phyloP scores from a whole-genome alignment of 305 asterid genomes.

The Plantago rigida region DNA sequence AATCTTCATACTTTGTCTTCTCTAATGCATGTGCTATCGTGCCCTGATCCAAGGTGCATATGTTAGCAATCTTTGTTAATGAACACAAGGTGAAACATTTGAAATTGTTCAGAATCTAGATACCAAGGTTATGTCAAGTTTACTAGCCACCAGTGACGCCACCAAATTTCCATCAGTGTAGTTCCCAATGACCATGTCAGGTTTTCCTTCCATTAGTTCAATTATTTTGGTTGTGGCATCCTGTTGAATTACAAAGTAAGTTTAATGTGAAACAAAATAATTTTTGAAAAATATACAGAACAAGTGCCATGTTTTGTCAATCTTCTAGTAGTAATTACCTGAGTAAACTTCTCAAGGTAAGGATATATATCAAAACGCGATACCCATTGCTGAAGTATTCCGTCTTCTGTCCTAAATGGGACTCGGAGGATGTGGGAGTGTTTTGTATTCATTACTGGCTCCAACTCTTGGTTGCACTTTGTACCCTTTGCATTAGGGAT shows the following conservation, averaged over 20 bases:
- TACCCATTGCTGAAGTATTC: slow-evolving; percentile 69
- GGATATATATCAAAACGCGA: slow-evolving; percentile 86
- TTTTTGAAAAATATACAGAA: not conserved
- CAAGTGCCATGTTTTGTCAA: not conserved
- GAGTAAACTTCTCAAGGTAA: slow-evolving; percentile 70
- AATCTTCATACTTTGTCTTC: slow-evolving; percentile 91
- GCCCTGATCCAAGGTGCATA: slow-evolving; percentile 38
- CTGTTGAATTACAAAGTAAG: slow-evolving; percentile 24
- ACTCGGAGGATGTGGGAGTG: slow-evolving; percentile 81
- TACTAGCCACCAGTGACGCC: slow-evolving; percentile 82
- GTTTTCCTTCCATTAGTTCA: slow-evolving; percentile 81
- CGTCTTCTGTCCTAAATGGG: slow-evolving; percentile 67
- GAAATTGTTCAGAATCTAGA: not conserved
- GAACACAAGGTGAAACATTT: not conserved
- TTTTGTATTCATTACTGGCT: slow-evolving; percentile 61
- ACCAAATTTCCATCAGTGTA: slow-evolving; percentile 87
- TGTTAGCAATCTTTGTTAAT: slow-evolving; percentile 5
- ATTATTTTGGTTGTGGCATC: slow-evolving; percentile 58
- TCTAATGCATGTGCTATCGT: slow-evolving; percentile 93
- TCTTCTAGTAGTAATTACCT: slow-evolving; percentile 36
- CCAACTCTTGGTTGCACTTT: slow-evolving; percentile 64
- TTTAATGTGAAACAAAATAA: not conserved
- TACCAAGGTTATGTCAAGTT: slow-evolving; percentile 81
- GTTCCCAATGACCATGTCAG: slow-evolving; percentile 80
- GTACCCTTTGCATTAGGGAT: slow-evolving; percentile 88